phyloP scores from a whole-genome alignment of 768 basidiomycete species.

The Mycena epipterygia region DNA sequence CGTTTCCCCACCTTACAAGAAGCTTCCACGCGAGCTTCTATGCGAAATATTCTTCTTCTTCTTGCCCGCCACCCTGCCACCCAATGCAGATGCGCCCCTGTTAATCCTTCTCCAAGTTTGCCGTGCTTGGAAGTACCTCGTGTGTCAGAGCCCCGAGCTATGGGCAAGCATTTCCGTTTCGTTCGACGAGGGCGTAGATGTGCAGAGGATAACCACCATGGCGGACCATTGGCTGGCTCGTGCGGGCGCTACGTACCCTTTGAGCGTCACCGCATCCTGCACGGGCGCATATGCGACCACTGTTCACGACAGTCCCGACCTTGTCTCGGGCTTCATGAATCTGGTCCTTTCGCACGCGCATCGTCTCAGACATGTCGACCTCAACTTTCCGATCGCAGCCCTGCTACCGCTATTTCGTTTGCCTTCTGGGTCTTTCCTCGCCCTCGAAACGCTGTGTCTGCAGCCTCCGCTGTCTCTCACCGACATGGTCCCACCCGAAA shows the following conservation, averaged over 20 bases:
- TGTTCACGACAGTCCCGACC: neutral
- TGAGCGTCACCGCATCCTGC: neutral
- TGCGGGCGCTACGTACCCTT: neutral
- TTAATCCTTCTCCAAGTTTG: neutral
- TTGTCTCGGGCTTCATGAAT: neutral
- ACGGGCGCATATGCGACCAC: neutral
- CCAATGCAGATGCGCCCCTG: neutral
- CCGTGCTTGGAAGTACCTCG: neutral
- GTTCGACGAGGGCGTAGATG: neutral
- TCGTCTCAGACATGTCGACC: neutral
- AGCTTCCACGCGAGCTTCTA: neutral
- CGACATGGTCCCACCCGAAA: neutral
- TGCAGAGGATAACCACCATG: neutral
- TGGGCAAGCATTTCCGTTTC: neutral
- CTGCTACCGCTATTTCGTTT: neutral
- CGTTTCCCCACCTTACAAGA: too few species aligned
- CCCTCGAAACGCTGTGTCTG: neutral
- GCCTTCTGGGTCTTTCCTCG: neutral
- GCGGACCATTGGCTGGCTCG: neutral
- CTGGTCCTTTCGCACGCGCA: neutral
- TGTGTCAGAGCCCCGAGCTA: neutral
- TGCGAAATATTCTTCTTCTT: neutral
- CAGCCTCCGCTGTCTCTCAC: neutral
- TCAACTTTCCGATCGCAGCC: neutral
- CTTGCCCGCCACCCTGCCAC: neutral